A percentile compares a stretch with the other conserved stretches of the same genome.
These are phyloP conservation scores for Aspergillus pseudonomiae DNA, from an alignment of 2,329 filamentous ascomycete species.

Conservation along the genomic window DNA sequence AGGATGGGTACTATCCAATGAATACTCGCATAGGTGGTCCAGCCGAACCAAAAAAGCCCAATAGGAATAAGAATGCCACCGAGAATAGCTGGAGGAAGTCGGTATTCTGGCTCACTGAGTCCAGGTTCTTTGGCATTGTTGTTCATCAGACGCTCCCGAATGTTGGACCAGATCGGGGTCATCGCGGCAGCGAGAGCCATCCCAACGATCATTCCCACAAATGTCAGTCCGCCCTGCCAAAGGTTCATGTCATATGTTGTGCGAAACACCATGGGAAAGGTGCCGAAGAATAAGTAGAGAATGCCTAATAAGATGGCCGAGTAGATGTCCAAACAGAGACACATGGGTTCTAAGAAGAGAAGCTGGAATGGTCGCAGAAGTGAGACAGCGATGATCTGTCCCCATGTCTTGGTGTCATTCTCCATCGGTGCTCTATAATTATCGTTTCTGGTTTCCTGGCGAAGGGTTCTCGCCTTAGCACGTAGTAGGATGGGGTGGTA, in stretches of 20 bases:
- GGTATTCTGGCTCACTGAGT: neutral
- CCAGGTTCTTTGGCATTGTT: neutral
- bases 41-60: neutral
- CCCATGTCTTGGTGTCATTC: constrained; percentile 47
- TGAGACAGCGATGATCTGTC: constrained; percentile 63
- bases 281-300: constrained; percentile 85
- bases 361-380: constrained; percentile 72
- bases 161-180: neutral
- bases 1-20: neutral
- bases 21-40: neutral
- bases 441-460: constrained; percentile 72
- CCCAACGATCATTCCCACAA: constrained; percentile 55
- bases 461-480: constrained; percentile 65
- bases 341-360: constrained; percentile 80
- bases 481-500: constrained; percentile 59
- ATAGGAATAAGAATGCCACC: neutral
- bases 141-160: neutral
- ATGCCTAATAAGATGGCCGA: constrained; percentile 79
- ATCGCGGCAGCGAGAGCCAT: constrained; percentile 45
- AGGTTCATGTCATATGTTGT: constrained; percentile 73
- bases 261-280: constrained; percentile 75
- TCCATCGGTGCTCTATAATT: constrained; percentile 75
- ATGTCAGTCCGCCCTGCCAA: constrained; percentile 74
- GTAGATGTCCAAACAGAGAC: constrained; percentile 73
- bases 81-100: neutral